Conservation (phyloP, 495 filamentous ascomycete genomes). For the Neurospora terricola region DNA sequence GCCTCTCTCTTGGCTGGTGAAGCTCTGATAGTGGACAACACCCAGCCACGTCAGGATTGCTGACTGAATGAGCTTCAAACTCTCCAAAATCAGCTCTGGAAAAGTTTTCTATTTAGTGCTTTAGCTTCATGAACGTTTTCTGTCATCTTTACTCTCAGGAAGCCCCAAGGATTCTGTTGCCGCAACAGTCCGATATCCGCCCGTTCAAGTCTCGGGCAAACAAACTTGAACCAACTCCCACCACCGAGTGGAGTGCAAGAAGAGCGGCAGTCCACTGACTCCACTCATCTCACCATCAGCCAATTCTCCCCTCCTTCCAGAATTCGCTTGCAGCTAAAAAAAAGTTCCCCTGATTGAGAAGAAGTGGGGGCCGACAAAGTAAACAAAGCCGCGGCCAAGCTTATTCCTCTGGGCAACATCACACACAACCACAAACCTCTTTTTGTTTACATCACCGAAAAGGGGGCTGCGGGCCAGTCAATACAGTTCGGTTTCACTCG, state of each 20-base stretch:
- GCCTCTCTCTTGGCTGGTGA: constrained; percentile 5
- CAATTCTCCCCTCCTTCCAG: background rate
- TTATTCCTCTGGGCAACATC: background rate
- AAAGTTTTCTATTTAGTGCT: background rate
- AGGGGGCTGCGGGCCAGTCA: background rate
- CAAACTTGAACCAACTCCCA: constrained; percentile 1
- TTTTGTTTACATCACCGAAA: background rate
- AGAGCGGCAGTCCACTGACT: background rate
- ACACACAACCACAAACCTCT: background rate
- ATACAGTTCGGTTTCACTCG: background rate
- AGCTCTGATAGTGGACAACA: constrained; percentile 13
- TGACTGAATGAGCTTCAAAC: background rate
- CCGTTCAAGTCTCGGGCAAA: background rate
- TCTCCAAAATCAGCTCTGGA: background rate
- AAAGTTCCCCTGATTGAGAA: background rate
- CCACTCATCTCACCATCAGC: background rate
- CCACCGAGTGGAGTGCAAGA: background rate
- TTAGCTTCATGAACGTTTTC: background rate
- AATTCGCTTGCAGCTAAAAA: background rate
- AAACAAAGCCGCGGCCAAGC: background rate
- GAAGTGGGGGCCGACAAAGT: background rate
- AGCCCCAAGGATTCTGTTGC: background rate
- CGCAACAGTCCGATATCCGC: background rate
- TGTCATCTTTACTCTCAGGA: background rate
- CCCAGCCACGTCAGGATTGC: background rate